Evolutionary conservation across 1,284 basidiomycete species (phyloP).

Genomic region (Kwoniella shivajii): DNA sequence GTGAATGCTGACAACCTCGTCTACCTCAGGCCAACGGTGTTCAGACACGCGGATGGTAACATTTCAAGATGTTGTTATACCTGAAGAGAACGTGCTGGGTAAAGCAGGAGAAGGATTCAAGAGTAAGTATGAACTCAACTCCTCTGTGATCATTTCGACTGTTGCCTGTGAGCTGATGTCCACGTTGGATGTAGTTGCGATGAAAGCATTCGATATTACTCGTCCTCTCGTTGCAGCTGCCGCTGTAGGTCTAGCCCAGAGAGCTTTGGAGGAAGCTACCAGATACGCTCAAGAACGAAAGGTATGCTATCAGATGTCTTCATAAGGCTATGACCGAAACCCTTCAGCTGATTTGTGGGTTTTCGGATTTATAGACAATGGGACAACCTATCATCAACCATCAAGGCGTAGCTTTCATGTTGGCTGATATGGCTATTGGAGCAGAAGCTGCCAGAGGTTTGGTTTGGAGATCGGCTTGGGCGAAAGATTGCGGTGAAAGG

Average conservation of each 20-base stretch:
- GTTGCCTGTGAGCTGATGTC: no score
- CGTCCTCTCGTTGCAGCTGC: constrained; percentile 59
- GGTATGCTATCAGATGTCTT: constrained; percentile 25
- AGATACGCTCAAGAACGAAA: constrained; percentile 60
- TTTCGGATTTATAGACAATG: constrained; percentile 56
- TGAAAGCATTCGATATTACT: constrained; percentile 62
- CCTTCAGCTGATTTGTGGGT: neutral
- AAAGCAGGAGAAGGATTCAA: constrained; percentile 61
- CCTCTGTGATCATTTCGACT: neutral
- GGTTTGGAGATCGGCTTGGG: constrained; percentile 59
- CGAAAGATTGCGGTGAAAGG: constrained; percentile 58
- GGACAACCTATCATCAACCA: constrained; percentile 61
- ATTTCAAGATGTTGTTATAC: constrained; percentile 59
- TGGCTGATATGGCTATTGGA: constrained; percentile 62
- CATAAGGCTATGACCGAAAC: no score
- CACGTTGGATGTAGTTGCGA: constrained; percentile 40
- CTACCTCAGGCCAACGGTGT: constrained; percentile 55
- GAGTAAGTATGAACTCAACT: no score
- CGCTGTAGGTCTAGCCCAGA: constrained; percentile 60
- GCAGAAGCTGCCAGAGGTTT: constrained; percentile 57
- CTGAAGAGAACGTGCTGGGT: constrained; percentile 59
- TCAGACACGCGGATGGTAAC: constrained; percentile 62
- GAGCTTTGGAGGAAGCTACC: constrained; percentile 59
- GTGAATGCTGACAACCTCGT: constrained; percentile 6
- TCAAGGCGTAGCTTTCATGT: constrained; percentile 60